Evolutionary conservation across 2,329 filamentous ascomycete genomes (phyloP).

Genomic region (Claviceps monticola): DNA sequence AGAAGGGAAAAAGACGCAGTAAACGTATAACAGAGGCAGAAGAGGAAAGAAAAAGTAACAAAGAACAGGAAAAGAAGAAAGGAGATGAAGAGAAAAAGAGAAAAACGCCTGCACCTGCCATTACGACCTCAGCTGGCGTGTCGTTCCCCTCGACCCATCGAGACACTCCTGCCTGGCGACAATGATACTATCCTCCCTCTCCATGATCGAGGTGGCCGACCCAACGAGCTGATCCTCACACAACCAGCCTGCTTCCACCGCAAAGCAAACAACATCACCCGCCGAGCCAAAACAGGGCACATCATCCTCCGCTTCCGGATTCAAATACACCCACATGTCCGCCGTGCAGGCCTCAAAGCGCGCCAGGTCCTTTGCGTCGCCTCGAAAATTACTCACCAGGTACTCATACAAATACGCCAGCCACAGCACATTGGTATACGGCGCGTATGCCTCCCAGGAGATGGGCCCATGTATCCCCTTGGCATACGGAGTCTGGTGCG

Average conservation of each 20-base stretch:
- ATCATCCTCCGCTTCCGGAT: conserved; percentile 33
- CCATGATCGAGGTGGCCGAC: conserved; percentile 19
- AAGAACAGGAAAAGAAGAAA: neutral
- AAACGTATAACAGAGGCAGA: neutral
- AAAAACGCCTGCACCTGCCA: neutral
- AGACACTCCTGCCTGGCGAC: conserved; percentile 15
- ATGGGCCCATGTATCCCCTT: conserved; percentile 31
- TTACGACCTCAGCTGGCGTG: conserved; percentile 6
- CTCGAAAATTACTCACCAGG: conserved; percentile 31
- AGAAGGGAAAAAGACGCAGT: neutral
- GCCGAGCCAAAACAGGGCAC: conserved; percentile 40
- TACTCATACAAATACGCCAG: conserved; percentile 47
- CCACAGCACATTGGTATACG: conserved; percentile 54
- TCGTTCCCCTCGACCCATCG: conserved; percentile 12
- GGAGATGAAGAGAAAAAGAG: neutral
- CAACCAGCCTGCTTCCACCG: conserved; percentile 44
- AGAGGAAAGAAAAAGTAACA: neutral
- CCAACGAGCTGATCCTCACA: conserved; percentile 36
- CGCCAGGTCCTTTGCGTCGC: conserved; percentile 30
- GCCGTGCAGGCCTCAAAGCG: conserved; percentile 33
- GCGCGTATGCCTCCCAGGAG: conserved; percentile 39
- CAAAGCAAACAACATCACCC: conserved; percentile 42
- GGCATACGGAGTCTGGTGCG: conserved; percentile 34
- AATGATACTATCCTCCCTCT: conserved; percentile 29
- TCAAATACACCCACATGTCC: conserved; percentile 40